Evolutionary conservation across 768 basidiomycete species (phyloP).

Genomic region (Boletus tomentosulus): DNA sequence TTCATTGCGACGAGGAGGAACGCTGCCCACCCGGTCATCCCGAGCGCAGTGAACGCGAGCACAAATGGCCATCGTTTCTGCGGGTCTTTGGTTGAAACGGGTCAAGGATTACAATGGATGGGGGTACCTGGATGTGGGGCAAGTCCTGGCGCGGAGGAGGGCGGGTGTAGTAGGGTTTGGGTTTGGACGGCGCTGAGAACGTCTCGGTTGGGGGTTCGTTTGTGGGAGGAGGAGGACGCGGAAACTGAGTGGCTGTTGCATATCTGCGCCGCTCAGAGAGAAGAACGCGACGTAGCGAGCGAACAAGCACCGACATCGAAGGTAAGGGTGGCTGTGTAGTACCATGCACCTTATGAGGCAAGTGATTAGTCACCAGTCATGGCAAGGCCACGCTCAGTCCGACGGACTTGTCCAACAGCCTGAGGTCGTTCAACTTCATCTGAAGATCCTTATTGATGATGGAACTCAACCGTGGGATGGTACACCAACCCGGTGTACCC

Average conservation of each 20-base stretch:
- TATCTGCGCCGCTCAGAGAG: conserved; percentile 10
- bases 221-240: conserved; percentile 25
- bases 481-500: too few relatives aligned
- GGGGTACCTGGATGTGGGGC: conserved; percentile 38
- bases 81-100: neutral
- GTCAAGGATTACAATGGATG: neutral
- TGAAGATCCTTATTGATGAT: too few relatives aligned
- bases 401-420: too few relatives aligned
- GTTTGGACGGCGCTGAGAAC: conserved; percentile 43
- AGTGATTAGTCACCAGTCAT: too few relatives aligned
- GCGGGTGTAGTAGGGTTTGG: conserved; percentile 42
- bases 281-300: conserved; percentile 9
- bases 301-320: conserved; percentile 16
- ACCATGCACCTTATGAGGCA: neutral
- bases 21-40: conserved; percentile 59
- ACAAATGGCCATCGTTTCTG: conserved; percentile 55
- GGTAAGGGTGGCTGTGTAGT: conserved; percentile 10
- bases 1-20: conserved; percentile 72
- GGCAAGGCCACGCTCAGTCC: too few relatives aligned
- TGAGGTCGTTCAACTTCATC: too few relatives aligned
- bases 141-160: conserved; percentile 38
- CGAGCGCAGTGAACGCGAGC: conserved; percentile 45
- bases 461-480: too few relatives aligned
- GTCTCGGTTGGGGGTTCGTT: conserved; percentile 33
- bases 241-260: conserved; percentile 21